Base-by-base conservation (phyloP, 2,329 filamentous ascomycete species). In the Sclerotinia trifoliorum region DNA sequence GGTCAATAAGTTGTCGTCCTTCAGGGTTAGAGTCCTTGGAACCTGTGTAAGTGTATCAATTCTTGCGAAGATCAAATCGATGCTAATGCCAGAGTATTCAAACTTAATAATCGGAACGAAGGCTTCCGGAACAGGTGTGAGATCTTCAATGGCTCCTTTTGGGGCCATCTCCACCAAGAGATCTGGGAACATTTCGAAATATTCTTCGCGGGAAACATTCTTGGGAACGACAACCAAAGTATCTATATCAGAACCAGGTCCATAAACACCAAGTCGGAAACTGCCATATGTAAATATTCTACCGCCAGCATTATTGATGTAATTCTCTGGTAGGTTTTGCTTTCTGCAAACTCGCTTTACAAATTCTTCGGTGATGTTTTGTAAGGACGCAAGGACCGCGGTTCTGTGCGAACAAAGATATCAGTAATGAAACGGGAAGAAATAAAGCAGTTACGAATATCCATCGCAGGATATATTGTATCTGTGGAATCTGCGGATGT, bases 71-170 rank as follows among this genome's bases (percentile, higher is more conserved):
- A 98, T 96, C 73, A 99, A 81, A 84, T 99, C 95, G 77, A 99
- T 96, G 78, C 92, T 95, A 78, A 99, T 96, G 62, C 90, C 92
- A 64, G 86, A 88, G 73, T 96, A 92, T 78, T 96, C 92, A 76
- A 98, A 92, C 78, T 97, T 98, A 82, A 99, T 98, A 78, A 99
- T 96, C 60, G 95, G 95, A 10, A 98, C 94, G 76, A 92, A 96
- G 5, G 94, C 93, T 76, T 96, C 94, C 60, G 90, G 90, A 49
- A 99, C 95, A 0, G 90, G 87, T 2, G 92, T 90, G 75, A 97
- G 84, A 77, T 96, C 92, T 70, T 91, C 90, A 74, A 98, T 92
- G 69, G 93, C 85, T n/a, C 89, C 91, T 49, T 87, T 82, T 11
- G 90, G 87, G 1, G 92, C 88, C 86, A 95, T 90, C 73, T 89